Evolutionary conservation across 1,284 basidiomycete genomes (phyloP).

Genomic region (Trichosporon ovoides): DNA sequence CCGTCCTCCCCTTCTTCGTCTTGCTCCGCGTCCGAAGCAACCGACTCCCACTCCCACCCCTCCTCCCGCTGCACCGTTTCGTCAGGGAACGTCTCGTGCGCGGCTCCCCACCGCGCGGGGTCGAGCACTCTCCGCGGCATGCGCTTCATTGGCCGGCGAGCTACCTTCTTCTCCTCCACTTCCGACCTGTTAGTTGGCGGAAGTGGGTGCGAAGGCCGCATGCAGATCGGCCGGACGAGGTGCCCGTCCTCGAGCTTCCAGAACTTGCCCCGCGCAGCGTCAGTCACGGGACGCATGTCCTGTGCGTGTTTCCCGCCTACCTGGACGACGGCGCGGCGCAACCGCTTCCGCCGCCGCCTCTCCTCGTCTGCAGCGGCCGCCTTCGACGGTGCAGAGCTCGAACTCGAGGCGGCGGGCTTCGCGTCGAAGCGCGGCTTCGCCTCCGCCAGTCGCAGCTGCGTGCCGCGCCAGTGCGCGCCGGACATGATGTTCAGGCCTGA

Average conservation of each 20-base stretch:
- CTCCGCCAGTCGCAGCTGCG: constrained; percentile 41
- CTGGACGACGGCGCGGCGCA: constrained; percentile 2
- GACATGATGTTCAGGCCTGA: constrained; percentile 47
- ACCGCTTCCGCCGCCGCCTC: constrained; percentile 8
- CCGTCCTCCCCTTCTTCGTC: constrained; percentile 12
- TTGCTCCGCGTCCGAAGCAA: constrained; percentile 11
- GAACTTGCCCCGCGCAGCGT: constrained; percentile 28
- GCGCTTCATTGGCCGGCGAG: constrained; percentile 14
- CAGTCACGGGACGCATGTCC: constrained; percentile 37
- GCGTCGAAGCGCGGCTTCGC: constrained; percentile 37
- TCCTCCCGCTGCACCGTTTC: background rate
- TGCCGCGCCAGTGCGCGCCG: constrained; percentile 45
- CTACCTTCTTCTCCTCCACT: background rate
- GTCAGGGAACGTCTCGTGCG: constrained; percentile 18
- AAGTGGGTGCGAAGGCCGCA: constrained; percentile 39
- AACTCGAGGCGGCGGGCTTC: constrained; percentile 14
- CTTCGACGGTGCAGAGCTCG: constrained; percentile 6
- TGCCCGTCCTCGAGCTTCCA: constrained; percentile 32
- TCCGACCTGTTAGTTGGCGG: background rate
- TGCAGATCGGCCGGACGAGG: constrained; percentile 36
- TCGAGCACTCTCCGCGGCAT: constrained; percentile 35
- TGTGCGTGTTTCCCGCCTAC: constrained; percentile 41
- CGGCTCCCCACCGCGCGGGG: constrained; percentile 25
- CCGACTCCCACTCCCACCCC: constrained; percentile 15
- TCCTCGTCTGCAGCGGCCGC: constrained; percentile 15